Evolutionary conservation across 1,139 yeast species (phyloP).

Genomic region (Hyphopichia pseudoburtonii): DNA sequence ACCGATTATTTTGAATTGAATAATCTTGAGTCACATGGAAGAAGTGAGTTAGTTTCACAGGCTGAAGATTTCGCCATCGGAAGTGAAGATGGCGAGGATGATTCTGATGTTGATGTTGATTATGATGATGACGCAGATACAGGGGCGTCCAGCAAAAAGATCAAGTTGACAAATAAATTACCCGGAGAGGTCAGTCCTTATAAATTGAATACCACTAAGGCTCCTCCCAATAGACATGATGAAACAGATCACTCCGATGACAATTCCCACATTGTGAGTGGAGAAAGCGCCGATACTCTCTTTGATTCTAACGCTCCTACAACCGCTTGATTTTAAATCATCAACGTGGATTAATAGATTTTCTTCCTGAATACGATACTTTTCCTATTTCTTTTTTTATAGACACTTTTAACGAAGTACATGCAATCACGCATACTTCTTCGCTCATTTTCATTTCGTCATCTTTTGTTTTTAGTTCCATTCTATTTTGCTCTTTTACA

Average conservation of each 20-base stretch:
- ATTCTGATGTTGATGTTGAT: conserved; percentile 9
- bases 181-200: not conserved
- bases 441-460: too few species aligned
- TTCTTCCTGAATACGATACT: too few species aligned
- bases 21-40: conserved; percentile 20
- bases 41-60: conserved; percentile 1
- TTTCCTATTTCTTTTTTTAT: too few species aligned
- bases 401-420: too few species aligned
- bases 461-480: too few species aligned
- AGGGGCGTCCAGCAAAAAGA: too few species aligned
- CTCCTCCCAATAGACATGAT: not conserved
- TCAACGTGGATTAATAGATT: too few species aligned
- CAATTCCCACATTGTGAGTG: conserved; percentile 1
- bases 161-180: too few species aligned
- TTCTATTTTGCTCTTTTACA: too few species aligned
- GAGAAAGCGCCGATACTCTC: conserved; percentile 13
- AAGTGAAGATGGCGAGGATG: conserved; percentile 15
- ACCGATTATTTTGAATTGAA: conserved; percentile 46
- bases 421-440: too few species aligned
- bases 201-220: not conserved
- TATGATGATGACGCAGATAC: conserved; percentile 12
- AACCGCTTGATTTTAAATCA: too few species aligned
- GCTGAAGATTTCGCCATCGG: conserved; percentile 13
- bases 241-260: conserved; percentile 3
- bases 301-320: conserved; percentile 11